phyloP scores from a whole-genome alignment of 2,329 filamentous ascomycete species.

The Ramularia endophylla region DNA sequence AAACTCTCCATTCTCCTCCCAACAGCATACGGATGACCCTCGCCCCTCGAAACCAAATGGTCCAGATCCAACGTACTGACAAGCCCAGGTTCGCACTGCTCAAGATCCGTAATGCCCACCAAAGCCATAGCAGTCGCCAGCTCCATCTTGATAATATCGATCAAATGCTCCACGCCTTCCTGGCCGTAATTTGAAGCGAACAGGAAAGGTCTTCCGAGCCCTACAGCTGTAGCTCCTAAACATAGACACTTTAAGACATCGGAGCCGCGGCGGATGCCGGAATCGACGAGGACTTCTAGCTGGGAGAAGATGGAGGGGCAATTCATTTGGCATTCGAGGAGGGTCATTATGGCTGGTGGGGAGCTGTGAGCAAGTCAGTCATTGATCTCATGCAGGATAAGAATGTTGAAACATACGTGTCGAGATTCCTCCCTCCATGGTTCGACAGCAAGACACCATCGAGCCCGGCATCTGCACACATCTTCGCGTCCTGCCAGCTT shows the following conservation, averaged over 20 bases:
- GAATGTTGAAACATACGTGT: slow-evolving; percentile 27
- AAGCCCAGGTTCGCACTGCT: slow-evolving; percentile 54
- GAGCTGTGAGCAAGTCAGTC: slow-evolving; percentile 25
- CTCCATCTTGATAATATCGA: slow-evolving; percentile 43
- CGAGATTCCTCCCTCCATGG: slow-evolving; percentile 49
- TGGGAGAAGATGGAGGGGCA: slow-evolving; percentile 55
- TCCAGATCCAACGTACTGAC: slow-evolving; percentile 49
- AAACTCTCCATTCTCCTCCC: slow-evolving; percentile 14
- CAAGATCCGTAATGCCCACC: slow-evolving; percentile 55
- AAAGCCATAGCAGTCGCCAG: slow-evolving; percentile 60
- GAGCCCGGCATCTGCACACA: slow-evolving; percentile 38
- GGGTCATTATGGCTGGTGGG: slow-evolving; percentile 51
- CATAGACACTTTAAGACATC: slow-evolving; percentile 64
- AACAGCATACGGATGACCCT: slow-evolving; percentile 20
- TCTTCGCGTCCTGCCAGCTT: slow-evolving; percentile 36
- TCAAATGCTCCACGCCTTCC: slow-evolving; percentile 45
- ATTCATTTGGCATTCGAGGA: slow-evolving; percentile 58
- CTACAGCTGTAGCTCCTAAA: slow-evolving; percentile 57
- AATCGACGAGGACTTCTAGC: slow-evolving; percentile 60
- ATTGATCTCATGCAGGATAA: background rate
- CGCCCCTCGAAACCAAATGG: slow-evolving; percentile 38
- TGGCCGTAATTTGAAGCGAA: slow-evolving; percentile 57
- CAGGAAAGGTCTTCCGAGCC: slow-evolving; percentile 56
- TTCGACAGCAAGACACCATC: slow-evolving; percentile 46
- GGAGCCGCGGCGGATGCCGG: slow-evolving; percentile 58